phyloP scores from a whole-genome alignment of 495 filamentous ascomycete species.

The Ascobolus immersus region DNA sequence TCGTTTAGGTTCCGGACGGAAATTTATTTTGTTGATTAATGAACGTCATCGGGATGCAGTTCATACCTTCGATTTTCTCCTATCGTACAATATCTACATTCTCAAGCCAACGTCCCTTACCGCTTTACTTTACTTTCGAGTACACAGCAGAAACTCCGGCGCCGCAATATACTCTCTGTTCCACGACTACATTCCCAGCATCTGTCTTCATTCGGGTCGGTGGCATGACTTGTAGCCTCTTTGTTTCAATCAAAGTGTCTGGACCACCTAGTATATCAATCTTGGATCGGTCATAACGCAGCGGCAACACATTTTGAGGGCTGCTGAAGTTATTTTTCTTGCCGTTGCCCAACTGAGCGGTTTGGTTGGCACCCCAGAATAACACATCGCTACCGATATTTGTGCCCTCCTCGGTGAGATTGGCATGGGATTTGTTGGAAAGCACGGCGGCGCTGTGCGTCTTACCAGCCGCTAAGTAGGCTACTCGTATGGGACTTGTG shows the following conservation, averaged over 20 bases:
- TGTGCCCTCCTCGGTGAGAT: slow-evolving; percentile 33
- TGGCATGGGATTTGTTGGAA: slow-evolving; percentile 33
- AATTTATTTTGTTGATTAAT: too few relatives aligned
- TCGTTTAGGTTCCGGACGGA: too few relatives aligned
- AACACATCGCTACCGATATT: slow-evolving; percentile 68
- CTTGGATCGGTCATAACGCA: slow-evolving; percentile 17
- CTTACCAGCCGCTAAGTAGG: slow-evolving; percentile 42
- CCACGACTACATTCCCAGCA: slow-evolving; percentile 41
- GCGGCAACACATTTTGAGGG: slow-evolving; percentile 53
- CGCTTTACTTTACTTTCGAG: too few relatives aligned
- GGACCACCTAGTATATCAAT: not conserved
- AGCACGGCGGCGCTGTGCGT: slow-evolving; percentile 60
- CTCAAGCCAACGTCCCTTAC: not conserved
- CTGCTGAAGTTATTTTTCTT: slow-evolving; percentile 50
- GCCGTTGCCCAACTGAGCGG: slow-evolving; percentile 76
- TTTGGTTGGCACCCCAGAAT: slow-evolving; percentile 88
- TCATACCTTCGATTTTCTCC: too few relatives aligned
- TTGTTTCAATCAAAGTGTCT: slow-evolving; percentile 25
- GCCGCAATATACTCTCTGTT: slow-evolving; percentile 78
- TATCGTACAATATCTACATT: too few relatives aligned
- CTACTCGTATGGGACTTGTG: slow-evolving; percentile 51
- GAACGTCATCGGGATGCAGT: too few relatives aligned
- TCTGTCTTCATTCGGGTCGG: slow-evolving; percentile 44
- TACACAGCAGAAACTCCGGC: slow-evolving; percentile 50
- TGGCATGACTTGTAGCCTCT: slow-evolving; percentile 71